Conservation (phyloP, 768 basidiomycete genomes). For the Hygrophoropsis aurantiaca region DNA sequence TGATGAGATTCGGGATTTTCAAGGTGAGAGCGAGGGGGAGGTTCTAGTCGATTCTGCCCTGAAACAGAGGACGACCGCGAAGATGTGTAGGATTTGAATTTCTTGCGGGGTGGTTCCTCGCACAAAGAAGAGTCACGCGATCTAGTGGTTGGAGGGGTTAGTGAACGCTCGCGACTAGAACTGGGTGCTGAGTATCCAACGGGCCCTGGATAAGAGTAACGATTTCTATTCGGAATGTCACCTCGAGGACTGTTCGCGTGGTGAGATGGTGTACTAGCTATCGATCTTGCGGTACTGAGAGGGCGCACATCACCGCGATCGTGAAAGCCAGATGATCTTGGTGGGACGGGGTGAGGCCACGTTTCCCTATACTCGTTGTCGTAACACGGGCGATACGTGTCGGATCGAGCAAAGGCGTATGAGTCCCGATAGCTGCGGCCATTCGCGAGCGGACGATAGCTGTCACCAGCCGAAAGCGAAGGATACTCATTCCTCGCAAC, state of each 20-base stretch:
- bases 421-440: conserved; percentile 39
- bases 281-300: conserved; percentile 21
- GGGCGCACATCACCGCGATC: conserved; percentile 27
- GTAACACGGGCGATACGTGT: conserved; percentile 56
- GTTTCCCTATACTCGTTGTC: conserved; percentile 32
- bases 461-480: conserved; percentile 40
- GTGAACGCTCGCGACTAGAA: conserved; percentile 17
- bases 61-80: conserved; percentile 55
- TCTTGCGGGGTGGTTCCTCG: conserved; percentile 31
- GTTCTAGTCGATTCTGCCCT: conserved; percentile 9
- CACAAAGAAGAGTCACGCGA: conserved; percentile 29
- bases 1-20: too few relatives aligned
- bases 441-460: conserved; percentile 45
- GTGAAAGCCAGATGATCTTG: conserved; percentile 14
- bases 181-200: not conserved
- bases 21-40: too few relatives aligned
- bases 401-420: conserved; percentile 34
- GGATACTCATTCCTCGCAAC: conserved; percentile 31
- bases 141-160: conserved; percentile 15
- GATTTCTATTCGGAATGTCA: conserved; percentile 8
- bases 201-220: not conserved
- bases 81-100: conserved; percentile 42
- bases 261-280: conserved; percentile 33
- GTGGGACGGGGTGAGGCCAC: conserved; percentile 27
- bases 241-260: conserved; percentile 13